These are phyloP conservation scores for Ilyonectria robusta DNA, from an alignment of 2,329 filamentous ascomycete species.

Conservation along the genomic window DNA sequence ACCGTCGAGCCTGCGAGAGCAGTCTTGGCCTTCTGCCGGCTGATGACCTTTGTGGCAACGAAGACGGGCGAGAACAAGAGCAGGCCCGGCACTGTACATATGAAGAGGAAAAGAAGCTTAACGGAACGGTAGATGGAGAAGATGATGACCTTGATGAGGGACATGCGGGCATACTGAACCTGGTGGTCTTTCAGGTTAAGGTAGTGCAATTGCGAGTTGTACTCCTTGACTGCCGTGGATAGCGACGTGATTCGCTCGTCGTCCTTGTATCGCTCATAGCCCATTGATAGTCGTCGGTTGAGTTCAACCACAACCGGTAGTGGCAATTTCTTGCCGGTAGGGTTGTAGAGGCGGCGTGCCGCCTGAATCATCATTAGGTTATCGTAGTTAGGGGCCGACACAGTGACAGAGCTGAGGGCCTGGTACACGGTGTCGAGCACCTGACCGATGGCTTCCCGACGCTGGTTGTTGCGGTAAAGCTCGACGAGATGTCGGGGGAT, in stretches of 20 bases:
- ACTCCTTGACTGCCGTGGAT: conserved; percentile 82
- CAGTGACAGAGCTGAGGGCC: conserved; percentile 87
- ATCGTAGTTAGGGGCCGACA: conserved; percentile 94
- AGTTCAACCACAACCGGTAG: conserved; percentile 94
- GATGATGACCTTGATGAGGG: conserved; percentile 80
- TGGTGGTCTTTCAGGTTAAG: conserved; percentile 94
- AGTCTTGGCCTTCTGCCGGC: conserved; percentile 84
- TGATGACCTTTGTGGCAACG: conserved; percentile 86
- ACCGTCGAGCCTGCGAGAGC: conserved; percentile 89
- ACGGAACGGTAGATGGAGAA: conserved; percentile 84
- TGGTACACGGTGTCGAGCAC: conserved; percentile 91
- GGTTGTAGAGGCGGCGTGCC: conserved; percentile 92
- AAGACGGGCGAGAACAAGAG: conserved; percentile 92
- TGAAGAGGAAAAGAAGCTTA: conserved; percentile 82
- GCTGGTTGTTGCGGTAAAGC: conserved; percentile 86
- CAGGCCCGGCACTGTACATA: conserved; percentile 88
- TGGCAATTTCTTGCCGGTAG: conserved; percentile 92
- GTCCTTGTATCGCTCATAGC: conserved; percentile 93
- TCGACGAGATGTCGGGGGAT: conserved; percentile 86
- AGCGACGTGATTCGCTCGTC: conserved; percentile 86
- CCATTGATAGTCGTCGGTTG: conserved; percentile 90
- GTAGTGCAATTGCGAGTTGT: conserved; percentile 89
- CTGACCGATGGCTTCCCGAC: conserved; percentile 87
- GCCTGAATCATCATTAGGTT: conserved; percentile 98
- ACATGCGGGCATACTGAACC: conserved; percentile 91